Evolutionary conservation across 192 early-diverging fungal species (phyloP), one percentile per base, ranked within the genome.

Genomic region (Umbelopsis vinacea): DNA sequence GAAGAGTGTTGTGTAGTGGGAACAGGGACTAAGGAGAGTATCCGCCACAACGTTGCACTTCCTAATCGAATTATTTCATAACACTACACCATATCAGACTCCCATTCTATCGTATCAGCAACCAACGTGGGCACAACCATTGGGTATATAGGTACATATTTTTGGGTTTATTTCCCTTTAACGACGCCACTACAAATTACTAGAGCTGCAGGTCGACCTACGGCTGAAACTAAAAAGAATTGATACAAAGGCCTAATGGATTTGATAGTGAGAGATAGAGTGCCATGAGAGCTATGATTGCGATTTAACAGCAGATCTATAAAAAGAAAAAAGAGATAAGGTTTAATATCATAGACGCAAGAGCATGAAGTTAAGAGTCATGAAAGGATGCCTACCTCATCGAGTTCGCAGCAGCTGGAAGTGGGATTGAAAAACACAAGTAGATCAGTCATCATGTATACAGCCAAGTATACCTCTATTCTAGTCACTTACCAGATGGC

Each of bases 401-500:
- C 57, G 19, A 63, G 33, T 19, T 63, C 57, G 29, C 57, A 63
- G 33, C 57, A 63, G 57, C 57, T 63, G 12, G 7, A 63, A 35
- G 5, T n/a, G n/a, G 15, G 55, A 60, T 15, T 17, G n/a, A n/a
- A 29, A 35, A 8, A 60, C 12, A 57, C 10, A 57, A 33, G 11
- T 33, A 63, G 15, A 63, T 63, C 57, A 63, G 57, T 63, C 57
- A 63, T 15, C 21, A 26, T 54, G 7, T 15, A 57, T 12, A 29
- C 23, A 57, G 26, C 1, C n/a, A n/a, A n/a, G 22, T 14, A 0
- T 63, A 17, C 33, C 15, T 37, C 6, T 19, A 19, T 2, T 5
- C 8, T 33, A 37, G 5, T 7, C 24, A 63, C 57, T 63, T 63
- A 63, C 57, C 71, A 72, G 60, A 72, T 60, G 43, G 71, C 60